phyloP scores from a whole-genome alignment of 345 rosid genomes.

The Psidium guajava region DNA sequence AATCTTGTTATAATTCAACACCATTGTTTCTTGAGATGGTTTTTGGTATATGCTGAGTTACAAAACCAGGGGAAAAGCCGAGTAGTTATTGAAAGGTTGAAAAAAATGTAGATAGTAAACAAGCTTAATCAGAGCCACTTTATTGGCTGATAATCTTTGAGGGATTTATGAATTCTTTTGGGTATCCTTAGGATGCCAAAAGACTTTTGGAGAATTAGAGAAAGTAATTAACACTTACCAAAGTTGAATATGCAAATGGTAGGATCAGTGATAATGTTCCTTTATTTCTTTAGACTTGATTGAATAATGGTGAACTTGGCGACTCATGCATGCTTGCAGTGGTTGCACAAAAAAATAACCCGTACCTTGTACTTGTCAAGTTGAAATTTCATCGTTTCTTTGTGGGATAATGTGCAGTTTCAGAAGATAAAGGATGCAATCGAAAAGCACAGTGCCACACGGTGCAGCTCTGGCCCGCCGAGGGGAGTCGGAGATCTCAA shows the following conservation, averaged over 20 bases:
- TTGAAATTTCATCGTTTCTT: not conserved
- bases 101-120: not conserved
- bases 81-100: not conserved
- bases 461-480: constrained; percentile 14
- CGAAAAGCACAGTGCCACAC: constrained; percentile 15
- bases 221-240: not conserved
- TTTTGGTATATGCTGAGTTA: not conserved
- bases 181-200: not conserved
- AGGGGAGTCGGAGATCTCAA: constrained; percentile 23
- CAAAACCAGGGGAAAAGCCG: not conserved
- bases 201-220: not conserved
- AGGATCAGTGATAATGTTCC: not conserved
- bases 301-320: not conserved
- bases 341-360: not conserved
- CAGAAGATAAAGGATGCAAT: constrained; percentile 39
- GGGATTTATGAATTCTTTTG: not conserved
- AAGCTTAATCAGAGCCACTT: not conserved
- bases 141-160: not conserved
- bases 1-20: not conserved
- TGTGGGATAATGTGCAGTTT: constrained; percentile 12
- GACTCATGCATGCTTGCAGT: not conserved
- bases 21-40: not conserved
- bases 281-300: not conserved
- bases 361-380: not conserved
- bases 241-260: not conserved